Percentiles rank a stretch among this genome's conserved stretches.
phyloP scores from a whole-genome alignment of 441 rosid species.

The Francoa sonchifolia region DNA sequence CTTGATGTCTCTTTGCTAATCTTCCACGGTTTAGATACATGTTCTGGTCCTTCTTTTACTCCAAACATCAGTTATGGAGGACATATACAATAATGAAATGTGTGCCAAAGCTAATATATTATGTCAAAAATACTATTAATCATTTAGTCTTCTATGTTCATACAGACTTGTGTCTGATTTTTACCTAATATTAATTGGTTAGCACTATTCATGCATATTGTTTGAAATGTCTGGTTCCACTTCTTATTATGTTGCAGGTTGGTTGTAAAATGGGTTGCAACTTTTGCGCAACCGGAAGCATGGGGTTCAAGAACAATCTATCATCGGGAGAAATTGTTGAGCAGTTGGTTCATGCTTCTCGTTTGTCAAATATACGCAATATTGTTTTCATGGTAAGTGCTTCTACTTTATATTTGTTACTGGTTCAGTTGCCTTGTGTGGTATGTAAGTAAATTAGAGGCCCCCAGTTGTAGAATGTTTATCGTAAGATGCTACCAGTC shows the following conservation, averaged over 20 bases:
- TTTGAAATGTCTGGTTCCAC: not conserved
- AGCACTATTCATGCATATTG: not conserved
- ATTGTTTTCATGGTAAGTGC: conserved; percentile 75
- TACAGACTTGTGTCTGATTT: too few relatives aligned
- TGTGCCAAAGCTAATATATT: too few relatives aligned
- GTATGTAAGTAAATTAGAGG: too few relatives aligned
- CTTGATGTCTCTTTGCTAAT: not conserved
- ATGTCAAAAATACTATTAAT: too few relatives aligned
- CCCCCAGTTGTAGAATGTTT: too few relatives aligned
- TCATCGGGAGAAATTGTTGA: conserved; percentile 88
- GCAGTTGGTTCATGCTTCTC: conserved; percentile 86
- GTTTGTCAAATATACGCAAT: conserved; percentile 60
- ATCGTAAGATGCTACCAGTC: too few relatives aligned
- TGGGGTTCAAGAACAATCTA: conserved; percentile 82
- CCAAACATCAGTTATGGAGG: not conserved
- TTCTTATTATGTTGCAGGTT: conserved; percentile 33
- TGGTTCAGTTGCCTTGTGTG: not conserved
- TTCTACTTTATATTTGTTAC: not conserved
- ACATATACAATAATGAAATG: too few relatives aligned
- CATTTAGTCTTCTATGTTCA: too few relatives aligned
- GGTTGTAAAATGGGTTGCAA: conserved; percentile 99
- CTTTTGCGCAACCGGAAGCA: conserved; percentile 94
- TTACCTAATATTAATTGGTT: not conserved
- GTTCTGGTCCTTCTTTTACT: not conserved
- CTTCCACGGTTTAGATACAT: not conserved